These are phyloP conservation scores for Aspergillus bertholletiae DNA, from an alignment of 495 filamentous ascomycete species.

Conservation along the genomic window DNA sequence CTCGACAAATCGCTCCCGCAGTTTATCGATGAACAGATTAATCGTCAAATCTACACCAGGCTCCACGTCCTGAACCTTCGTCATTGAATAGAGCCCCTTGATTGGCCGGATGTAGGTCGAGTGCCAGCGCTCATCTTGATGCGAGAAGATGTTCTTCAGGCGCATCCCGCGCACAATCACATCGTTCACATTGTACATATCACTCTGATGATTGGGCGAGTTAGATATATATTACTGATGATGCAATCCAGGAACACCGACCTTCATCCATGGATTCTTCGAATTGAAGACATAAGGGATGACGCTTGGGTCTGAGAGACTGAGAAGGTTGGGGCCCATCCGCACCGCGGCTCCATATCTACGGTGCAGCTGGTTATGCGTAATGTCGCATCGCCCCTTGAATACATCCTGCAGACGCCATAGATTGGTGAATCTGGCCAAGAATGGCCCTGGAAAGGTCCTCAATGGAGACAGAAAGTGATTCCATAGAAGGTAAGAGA, in stretches of 20 bases:
- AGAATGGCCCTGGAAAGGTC: constrained; percentile 23
- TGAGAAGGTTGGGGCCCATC: constrained; percentile 34
- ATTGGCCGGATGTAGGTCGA: constrained; percentile 24
- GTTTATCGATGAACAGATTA: constrained; percentile 21
- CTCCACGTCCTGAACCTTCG: constrained; percentile 26
- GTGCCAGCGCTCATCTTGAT: constrained; percentile 29
- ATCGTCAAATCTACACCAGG: constrained; percentile 22
- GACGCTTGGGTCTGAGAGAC: constrained; percentile 32
- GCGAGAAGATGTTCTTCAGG: constrained; percentile 28
- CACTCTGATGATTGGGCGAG: constrained; percentile 11
- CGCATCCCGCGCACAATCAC: constrained; percentile 17
- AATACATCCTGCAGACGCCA: constrained; percentile 28
- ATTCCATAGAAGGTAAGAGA: constrained; percentile 16
- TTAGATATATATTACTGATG: not conserved
- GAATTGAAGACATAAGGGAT: constrained; percentile 29
- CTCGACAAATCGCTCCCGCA: not conserved
- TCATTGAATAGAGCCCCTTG: constrained; percentile 25
- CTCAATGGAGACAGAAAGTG: constrained; percentile 21
- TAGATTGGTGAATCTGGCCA: constrained; percentile 22
- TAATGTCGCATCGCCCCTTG: constrained; percentile 23
- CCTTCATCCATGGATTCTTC: constrained; percentile 31
- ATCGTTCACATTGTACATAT: constrained; percentile 28
- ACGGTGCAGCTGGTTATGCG: constrained; percentile 27
- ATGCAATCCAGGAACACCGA: not conserved
- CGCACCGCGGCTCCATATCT: constrained; percentile 32